These are phyloP conservation scores for Aspergillus asperescens DNA, from an alignment of 495 filamentous ascomycete genomes.

Conservation along the genomic window DNA sequence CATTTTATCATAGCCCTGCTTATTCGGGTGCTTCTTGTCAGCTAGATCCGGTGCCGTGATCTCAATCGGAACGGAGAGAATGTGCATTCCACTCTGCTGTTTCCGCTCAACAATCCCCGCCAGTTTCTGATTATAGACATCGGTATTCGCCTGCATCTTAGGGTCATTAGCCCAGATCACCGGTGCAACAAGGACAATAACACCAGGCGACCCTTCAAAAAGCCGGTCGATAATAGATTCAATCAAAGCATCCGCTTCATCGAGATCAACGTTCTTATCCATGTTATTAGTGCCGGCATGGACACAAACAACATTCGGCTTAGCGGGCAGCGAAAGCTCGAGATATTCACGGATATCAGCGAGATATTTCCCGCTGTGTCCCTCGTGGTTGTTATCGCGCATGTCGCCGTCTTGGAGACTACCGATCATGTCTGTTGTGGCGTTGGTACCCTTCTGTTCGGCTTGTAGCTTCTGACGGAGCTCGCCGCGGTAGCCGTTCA, in stretches of 20 bases:
- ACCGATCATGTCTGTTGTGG: background rate
- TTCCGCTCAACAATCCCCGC: background rate
- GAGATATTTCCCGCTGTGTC: background rate
- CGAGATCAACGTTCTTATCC: background rate
- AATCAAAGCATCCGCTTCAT: slow-evolving; percentile 16
- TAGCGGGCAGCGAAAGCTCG: background rate
- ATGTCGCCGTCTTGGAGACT: background rate
- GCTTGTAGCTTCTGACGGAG: background rate
- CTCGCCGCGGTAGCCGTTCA: background rate
- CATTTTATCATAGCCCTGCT: slow-evolving; percentile 45
- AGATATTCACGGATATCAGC: background rate
- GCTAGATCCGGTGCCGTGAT: slow-evolving; percentile 28
- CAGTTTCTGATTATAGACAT: background rate
- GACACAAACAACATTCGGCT: slow-evolving; percentile 17
- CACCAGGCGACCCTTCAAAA: background rate
- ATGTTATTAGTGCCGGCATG: slow-evolving; percentile 23
- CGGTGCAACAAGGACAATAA: background rate
- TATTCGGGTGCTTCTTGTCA: slow-evolving; percentile 42
- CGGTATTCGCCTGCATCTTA: background rate
- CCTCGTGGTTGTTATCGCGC: background rate
- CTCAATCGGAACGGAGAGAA: background rate
- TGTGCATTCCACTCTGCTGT: slow-evolving; percentile 4
- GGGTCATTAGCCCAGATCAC: background rate
- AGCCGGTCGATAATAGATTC: slow-evolving; percentile 2
- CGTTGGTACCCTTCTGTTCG: background rate